Percentiles rank a stretch among this genome's conserved stretches.
These are phyloP conservation scores for Podosphaera fusca DNA, from an alignment of 2,329 filamentous ascomycete species.

Conservation along the genomic window DNA sequence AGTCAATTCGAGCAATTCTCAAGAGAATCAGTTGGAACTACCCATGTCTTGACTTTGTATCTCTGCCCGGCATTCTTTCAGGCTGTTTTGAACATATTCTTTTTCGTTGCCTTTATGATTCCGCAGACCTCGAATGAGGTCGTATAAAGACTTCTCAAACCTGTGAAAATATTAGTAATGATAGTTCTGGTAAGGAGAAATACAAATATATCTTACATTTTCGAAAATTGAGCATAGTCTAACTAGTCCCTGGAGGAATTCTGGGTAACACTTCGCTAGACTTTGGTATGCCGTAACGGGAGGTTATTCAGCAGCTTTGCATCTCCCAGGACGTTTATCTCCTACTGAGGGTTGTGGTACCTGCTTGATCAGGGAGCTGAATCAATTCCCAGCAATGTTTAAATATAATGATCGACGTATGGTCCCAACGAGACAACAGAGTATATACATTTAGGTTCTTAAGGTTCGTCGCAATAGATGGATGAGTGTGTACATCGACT, in stretches of 20 bases:
- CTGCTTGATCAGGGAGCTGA: neutral
- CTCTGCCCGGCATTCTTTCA: constrained; percentile 89
- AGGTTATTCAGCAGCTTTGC: neutral
- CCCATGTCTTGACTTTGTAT: constrained; percentile 86
- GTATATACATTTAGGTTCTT: neutral
- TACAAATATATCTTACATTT: neutral
- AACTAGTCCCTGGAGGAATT: too few species aligned
- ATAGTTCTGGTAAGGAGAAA: neutral
- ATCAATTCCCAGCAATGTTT: neutral
- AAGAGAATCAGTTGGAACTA: constrained; percentile 19
- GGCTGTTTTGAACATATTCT: constrained; percentile 78
- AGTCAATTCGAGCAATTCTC: constrained; percentile 4
- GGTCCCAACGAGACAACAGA: neutral
- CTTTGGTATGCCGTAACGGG: neutral
- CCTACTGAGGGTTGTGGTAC: neutral
- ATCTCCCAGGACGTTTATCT: neutral
- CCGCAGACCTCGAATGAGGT: constrained; percentile 88
- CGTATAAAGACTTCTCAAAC: constrained; percentile 98
- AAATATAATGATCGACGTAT: neutral
- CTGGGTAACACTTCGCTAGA: neutral
- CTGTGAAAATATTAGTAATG: constrained; percentile 22
- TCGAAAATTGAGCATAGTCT: neutral
- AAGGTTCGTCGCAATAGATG: too few species aligned
- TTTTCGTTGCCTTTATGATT: constrained; percentile 90
- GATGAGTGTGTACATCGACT: too few species aligned